phyloP scores from a whole-genome alignment of 78 protist genomes.

The Monosiga brevicollis region DNA sequence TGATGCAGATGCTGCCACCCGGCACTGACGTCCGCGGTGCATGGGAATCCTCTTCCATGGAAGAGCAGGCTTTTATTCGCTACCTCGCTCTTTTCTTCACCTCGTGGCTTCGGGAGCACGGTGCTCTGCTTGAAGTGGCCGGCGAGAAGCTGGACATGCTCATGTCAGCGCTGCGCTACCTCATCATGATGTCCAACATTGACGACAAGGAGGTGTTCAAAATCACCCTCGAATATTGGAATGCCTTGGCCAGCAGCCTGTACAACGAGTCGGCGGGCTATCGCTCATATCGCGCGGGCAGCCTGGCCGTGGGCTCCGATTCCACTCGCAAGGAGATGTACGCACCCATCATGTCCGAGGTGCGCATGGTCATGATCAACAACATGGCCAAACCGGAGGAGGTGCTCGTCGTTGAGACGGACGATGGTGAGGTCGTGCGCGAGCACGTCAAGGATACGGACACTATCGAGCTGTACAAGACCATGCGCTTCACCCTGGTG shows the following conservation, averaged over 20 bases:
- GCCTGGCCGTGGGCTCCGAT: not conserved
- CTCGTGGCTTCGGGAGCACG: slow-evolving; percentile 44
- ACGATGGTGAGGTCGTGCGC: slow-evolving; percentile 86
- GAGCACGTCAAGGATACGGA: slow-evolving; percentile 66
- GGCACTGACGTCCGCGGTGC: slow-evolving; percentile 41
- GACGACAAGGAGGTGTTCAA: slow-evolving; percentile 87
- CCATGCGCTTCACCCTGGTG: slow-evolving; percentile 57
- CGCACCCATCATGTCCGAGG: slow-evolving; percentile 52
- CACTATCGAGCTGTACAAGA: slow-evolving; percentile 73
- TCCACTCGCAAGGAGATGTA: slow-evolving; percentile 51
- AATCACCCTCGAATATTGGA: slow-evolving; percentile 94
- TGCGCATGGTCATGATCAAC: slow-evolving; percentile 71
- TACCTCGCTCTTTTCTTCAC: slow-evolving; percentile 64
- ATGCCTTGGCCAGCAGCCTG: slow-evolving; percentile 26
- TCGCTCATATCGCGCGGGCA: not conserved
- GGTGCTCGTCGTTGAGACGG: slow-evolving; percentile 90
- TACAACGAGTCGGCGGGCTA: not conserved
- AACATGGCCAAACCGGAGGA: slow-evolving; percentile 98
- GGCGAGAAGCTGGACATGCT: not conserved
- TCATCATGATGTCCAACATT: slow-evolving; percentile 64
- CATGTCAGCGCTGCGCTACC: slow-evolving; percentile 2
- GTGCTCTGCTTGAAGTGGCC: not conserved
- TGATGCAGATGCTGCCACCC: slow-evolving; percentile 25
- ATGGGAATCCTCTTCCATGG: slow-evolving; percentile 25
- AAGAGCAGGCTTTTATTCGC: slow-evolving; percentile 65